phyloP scores from a whole-genome alignment of 2,329 filamentous ascomycete genomes.

The Colletotrichum plurivorum region DNA sequence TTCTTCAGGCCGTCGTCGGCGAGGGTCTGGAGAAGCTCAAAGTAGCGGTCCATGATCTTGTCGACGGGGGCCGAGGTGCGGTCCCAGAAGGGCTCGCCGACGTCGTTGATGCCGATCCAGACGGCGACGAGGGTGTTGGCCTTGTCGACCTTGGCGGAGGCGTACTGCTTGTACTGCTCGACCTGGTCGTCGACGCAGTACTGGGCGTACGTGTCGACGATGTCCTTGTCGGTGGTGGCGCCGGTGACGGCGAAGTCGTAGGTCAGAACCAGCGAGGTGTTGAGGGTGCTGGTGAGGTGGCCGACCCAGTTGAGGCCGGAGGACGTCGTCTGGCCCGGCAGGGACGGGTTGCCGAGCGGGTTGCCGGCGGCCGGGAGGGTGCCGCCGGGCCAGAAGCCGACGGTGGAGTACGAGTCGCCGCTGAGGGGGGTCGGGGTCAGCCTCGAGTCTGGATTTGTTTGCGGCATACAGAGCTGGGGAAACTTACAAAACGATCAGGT shows the following conservation, averaged over 20 bases:
- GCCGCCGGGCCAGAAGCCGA: constrained; percentile 65
- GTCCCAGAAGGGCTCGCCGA: constrained; percentile 62
- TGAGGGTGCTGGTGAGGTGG: constrained; percentile 58
- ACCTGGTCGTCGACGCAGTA: constrained; percentile 70
- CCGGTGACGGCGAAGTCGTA: constrained; percentile 68
- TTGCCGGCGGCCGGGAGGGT: constrained; percentile 66
- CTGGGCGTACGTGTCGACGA: constrained; percentile 63
- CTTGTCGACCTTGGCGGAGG: constrained; percentile 57
- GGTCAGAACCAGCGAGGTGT: constrained; percentile 56
- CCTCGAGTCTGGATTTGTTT: not conserved
- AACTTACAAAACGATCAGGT: constrained; percentile 33
- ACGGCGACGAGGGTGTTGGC: constrained; percentile 60
- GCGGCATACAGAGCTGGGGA: too few relatives aligned
- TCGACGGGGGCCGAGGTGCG: constrained; percentile 46
- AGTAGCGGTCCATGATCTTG: constrained; percentile 60
- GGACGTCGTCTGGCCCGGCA: constrained; percentile 61
- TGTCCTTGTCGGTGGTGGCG: constrained; percentile 62
- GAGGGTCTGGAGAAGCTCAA: constrained; percentile 56
- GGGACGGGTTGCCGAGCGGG: constrained; percentile 72
- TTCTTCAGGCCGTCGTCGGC: constrained; percentile 61
- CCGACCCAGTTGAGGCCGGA: constrained; percentile 65
- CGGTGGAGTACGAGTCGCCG: constrained; percentile 73
- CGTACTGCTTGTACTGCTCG: constrained; percentile 52
- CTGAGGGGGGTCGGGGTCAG: constrained; percentile 46
- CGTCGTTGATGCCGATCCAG: constrained; percentile 71